Base-by-base conservation (phyloP, 2,329 filamentous ascomycete species). In the Elsinoe necatrix region DNA sequence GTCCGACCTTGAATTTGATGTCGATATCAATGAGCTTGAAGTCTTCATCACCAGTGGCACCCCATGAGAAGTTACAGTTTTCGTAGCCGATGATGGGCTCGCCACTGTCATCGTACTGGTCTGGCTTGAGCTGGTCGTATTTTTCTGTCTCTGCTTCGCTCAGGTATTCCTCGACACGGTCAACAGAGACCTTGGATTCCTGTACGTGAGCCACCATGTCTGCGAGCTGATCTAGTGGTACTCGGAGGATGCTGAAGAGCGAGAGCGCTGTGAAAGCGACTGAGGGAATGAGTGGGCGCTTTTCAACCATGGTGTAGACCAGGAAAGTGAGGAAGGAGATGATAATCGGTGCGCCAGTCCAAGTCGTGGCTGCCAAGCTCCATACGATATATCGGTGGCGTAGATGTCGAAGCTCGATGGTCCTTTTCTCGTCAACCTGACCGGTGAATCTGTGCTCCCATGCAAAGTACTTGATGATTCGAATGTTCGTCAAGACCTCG, bases 171-270 rank as follows among this genome's bases (percentile, higher is more conserved):
- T 98, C 92, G 6, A 98, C 89, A 76, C 93, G 91, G 66, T 96
- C 91, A 54, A 98, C 84, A 0, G 93, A 98, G 18, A 98, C 92
- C 73, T 95, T 95, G 21, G 91, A 89, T 72, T 98, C 93, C 73
- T 96, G 90, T 3, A 98, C 91, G 72, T 97, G 93, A 9, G 93
- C 93, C 67, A 97, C 86, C 93, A 98, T 98, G 71, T 98, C 93
- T 52, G 93, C 93, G 55, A 98, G 80, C 72, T 97, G 92, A 69
- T 98, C 93, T 45, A 98, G 77, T 3, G 93, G 93, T 55, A 96
- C 88, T 48, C 93, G 85, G 12, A 98, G 83, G 39, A 98, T 83
- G 68, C 91, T 91, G 71, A 98, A 98, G 61, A 98, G 84, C 0
- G 93, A 97, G 55, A 98, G 84, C 35, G 93, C 90, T 1, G 93